phyloP scores from a whole-genome alignment of 2,329 filamentous ascomycete species.

The Zymoseptoria tritici region DNA sequence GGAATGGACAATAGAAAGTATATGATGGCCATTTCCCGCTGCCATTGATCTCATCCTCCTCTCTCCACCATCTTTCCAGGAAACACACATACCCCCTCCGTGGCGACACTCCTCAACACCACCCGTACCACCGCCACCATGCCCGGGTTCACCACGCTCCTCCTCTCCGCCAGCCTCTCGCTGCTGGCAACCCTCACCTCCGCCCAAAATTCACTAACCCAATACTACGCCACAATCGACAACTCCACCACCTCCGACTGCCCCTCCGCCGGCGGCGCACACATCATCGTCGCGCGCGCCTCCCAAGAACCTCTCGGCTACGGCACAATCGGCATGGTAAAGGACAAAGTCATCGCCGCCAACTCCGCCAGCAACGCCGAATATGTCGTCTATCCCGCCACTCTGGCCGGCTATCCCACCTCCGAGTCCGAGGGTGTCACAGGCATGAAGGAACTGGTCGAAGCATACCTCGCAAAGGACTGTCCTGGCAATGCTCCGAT shows the following conservation, averaged over 20 bases:
- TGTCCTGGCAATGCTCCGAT: constrained; percentile 10
- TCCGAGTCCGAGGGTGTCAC: constrained; percentile 14
- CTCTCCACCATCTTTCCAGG: neutral
- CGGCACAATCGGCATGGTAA: constrained; percentile 13
- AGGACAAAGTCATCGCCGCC: constrained; percentile 9
- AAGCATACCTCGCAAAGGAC: constrained; percentile 8
- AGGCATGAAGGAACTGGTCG: constrained; percentile 8
- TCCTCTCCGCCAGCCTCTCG: neutral
- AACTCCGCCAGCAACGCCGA: constrained; percentile 12
- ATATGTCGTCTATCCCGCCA: constrained; percentile 14
- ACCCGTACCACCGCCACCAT: neutral
- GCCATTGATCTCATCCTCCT: neutral
- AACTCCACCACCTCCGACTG: constrained; percentile 13
- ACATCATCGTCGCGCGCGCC: constrained; percentile 18
- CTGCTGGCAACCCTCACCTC: neutral
- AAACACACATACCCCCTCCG: neutral
- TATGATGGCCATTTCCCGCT: neutral
- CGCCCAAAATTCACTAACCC: neutral
- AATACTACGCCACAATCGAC: constrained; percentile 6
- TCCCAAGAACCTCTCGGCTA: constrained; percentile 13
- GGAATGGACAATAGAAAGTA: neutral
- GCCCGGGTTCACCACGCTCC: neutral
- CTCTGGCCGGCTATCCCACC: constrained; percentile 13
- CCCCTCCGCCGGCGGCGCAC: constrained; percentile 8
- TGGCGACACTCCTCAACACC: neutral